Conservation (phyloP, 495 filamentous ascomycete genomes). For the Talaromyces stipitatus region DNA sequence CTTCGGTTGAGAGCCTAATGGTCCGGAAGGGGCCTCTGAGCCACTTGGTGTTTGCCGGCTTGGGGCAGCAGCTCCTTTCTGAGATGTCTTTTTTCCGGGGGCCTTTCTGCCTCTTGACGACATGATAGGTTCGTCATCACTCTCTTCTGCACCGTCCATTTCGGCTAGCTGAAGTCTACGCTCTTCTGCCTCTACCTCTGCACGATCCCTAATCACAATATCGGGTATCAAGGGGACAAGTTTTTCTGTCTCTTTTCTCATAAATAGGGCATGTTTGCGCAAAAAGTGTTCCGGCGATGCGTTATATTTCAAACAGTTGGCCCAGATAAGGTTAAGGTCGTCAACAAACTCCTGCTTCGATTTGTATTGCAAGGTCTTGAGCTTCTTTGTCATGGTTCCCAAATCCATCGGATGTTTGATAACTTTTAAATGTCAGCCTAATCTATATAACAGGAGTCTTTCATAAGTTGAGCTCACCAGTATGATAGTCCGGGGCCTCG, state of each 20-base stretch:
- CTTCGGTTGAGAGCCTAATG: conserved; percentile 44
- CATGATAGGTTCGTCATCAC: conserved; percentile 98
- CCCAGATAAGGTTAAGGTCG: conserved; percentile 91
- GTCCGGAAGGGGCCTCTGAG: conserved; percentile 65
- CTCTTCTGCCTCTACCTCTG: conserved; percentile 95
- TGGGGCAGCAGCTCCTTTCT: conserved; percentile 65
- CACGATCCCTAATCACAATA: conserved; percentile 78
- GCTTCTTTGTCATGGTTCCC: conserved; percentile 95
- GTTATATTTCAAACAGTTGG: conserved; percentile 94
- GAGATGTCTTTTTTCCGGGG: conserved; percentile 68
- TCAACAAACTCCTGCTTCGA: conserved; percentile 93
- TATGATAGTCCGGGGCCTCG: conserved; percentile 93
- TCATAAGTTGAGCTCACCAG: conserved; percentile 46
- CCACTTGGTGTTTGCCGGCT: conserved; percentile 61
- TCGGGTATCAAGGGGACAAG: conserved; percentile 92
- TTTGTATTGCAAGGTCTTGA: conserved; percentile 78
- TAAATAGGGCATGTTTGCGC: conserved; percentile 87
- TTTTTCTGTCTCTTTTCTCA: conserved; percentile 95
- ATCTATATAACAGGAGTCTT: conserved; percentile 4
- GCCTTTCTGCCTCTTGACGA: conserved; percentile 90
- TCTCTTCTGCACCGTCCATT: conserved; percentile 80
- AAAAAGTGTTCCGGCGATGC: conserved; percentile 79
- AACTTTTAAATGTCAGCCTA: conserved; percentile 39
- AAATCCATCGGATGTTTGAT: conserved; percentile 99
- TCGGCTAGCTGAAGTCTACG: conserved; percentile 65